Base-by-base conservation (phyloP, 495 filamentous ascomycete species). In the Penicillium mononematosum region DNA sequence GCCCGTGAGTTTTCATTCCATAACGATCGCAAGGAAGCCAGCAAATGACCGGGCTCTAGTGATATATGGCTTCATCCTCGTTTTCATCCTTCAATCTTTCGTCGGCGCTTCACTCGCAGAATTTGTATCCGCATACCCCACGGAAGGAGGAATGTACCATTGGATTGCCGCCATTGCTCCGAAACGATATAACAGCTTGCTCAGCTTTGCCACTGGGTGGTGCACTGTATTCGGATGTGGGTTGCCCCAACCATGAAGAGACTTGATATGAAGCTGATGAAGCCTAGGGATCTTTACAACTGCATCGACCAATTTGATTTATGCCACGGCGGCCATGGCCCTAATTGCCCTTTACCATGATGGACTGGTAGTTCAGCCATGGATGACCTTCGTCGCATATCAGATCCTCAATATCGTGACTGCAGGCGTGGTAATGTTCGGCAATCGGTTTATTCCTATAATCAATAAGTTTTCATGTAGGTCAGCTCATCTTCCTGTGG, bases 141-240 rank as follows among this genome's bases (percentile, higher is more conserved):
- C 73, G 31, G 75, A 77, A 27, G 79, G 79, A 36, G 79, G 79
- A 16, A 81, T 82, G 65, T 83, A 83, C 44, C 77, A 77, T 29
- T 83, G 80, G 80, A 79, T 81, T 46, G 77, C 77, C 0, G 77
- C 81, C 0, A 72, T 83, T 36, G 76, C 81, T 7, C 81, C 81
- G 1, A 68, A 63, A 27, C 62, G 65, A 50, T 72, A 68, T 27
- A 75, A 69, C 38, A 70, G 64, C 45, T 43, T 69, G n/a, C 49
- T 76, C 53, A 73, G 70, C 51, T 76, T 75, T 51, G 64, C 71
- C 4, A 75, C 72, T 1, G 73, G 73, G 3, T 76, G 73, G 72
- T 64, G 66, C 32, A 74, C 72, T 11, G 72, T 76, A 1, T 71
- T 71, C 57, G 73, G 73, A 32, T 76, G 73, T 76, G 55, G 55